Base-by-base conservation (phyloP, 1,284 basidiomycete genomes). In the Leccinum insolens region DNA sequence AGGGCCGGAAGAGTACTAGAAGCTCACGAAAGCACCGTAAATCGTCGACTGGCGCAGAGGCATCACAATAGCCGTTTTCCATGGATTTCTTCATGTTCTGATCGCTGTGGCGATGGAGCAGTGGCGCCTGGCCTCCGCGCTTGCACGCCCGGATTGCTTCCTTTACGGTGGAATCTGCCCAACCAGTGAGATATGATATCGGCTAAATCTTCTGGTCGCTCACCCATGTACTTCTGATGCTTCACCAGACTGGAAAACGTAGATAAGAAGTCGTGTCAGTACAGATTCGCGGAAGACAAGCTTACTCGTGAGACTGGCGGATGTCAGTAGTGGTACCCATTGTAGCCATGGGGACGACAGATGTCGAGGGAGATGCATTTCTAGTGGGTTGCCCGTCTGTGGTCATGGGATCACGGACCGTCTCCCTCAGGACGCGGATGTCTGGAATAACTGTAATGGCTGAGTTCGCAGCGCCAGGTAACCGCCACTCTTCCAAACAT, bases 141-240 rank as follows among this genome's bases (percentile, higher is more conserved):
- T 61, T 58, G 22, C 65, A 61, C 0, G 44, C 31, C 15, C 5
- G 12, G 31, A 66, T 34, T 5, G 52, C 66, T 25, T 7, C 44
- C 7, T n/a, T 25, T 22, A 67, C 66, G 8, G 14, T 49, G 28
- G n/a, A n/a, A 2, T 41, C 67, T 67, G 44, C 8, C 17, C n/a
- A 31, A 17, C 28, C n/a, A 2, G 3, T 68, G 15, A 67, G 39
- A 34, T 34, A 7, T 14, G 6, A 31, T 3, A 28, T 20, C n/a
- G 6, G 20, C 28, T 7, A 3, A 44, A 60, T 5, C 15, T 37
- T 25, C 8, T 25, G 9, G 12, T 49, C 14, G 15, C 66, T 66
- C n/a, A 66, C 66, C 14, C 60, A 67, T 67, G 20, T 67, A 41
- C 4, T n/a, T 58, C 14, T 28, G 46, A 49, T 59, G 7, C 49